Evolutionary conservation across 306 rosid genomes (phyloP).

Genomic region (Inga laurina): DNA sequence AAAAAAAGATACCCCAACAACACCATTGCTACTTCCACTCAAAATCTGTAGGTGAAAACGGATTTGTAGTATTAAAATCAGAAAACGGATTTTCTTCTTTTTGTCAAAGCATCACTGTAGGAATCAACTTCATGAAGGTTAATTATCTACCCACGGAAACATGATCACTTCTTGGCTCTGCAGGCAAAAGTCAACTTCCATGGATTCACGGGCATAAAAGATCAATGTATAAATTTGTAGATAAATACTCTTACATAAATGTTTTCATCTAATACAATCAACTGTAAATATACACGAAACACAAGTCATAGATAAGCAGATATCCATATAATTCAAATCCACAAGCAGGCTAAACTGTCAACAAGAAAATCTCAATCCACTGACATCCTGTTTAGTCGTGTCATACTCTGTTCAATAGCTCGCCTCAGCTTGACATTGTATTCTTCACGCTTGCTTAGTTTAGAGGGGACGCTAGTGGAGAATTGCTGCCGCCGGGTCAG

Average conservation of each 20-base stretch:
- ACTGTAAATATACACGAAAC: slow-evolving; percentile 4
- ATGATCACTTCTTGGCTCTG: slow-evolving; percentile 60
- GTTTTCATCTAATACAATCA: background rate
- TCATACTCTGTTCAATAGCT: slow-evolving; percentile 95
- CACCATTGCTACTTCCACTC: slow-evolving; percentile 73
- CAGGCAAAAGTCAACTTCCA: slow-evolving; percentile 60
- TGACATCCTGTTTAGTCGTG: slow-evolving; percentile 88
- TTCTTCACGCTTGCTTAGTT: slow-evolving; percentile 79
- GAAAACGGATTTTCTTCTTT: background rate
- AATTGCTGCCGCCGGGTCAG: too few relatives aligned
- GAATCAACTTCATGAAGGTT: slow-evolving; percentile 13
- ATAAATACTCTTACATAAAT: background rate
- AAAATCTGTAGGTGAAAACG: slow-evolving; percentile 54
- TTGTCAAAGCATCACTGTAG: slow-evolving; percentile 14
- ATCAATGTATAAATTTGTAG: background rate
- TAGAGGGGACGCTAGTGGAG: too few relatives aligned
- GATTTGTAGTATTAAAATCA: slow-evolving; percentile 14
- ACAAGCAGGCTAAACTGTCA: slow-evolving; percentile 67
- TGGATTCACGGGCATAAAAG: slow-evolving; percentile 30
- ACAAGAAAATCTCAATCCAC: slow-evolving; percentile 91
- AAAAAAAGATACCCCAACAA: slow-evolving; percentile 48
- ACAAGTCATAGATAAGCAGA: background rate
- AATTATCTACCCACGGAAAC: slow-evolving; percentile 52
- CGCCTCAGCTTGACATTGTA: slow-evolving; percentile 85
- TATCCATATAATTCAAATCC: slow-evolving; percentile 14